Base-by-base conservation (phyloP, 2,329 filamentous ascomycete genomes). In the Cladosporium sp. region DNA sequence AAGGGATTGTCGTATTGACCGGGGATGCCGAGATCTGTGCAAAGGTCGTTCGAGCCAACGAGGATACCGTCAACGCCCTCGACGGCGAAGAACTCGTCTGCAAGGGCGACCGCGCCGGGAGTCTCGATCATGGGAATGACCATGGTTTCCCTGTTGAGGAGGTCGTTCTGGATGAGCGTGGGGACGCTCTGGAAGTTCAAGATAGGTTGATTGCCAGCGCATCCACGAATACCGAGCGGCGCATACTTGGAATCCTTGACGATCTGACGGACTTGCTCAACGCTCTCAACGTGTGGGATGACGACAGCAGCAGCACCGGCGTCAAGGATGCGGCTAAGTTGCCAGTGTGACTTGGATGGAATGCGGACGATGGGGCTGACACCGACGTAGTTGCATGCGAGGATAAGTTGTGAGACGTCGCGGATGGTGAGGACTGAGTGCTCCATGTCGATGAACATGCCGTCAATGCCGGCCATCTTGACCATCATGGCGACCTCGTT, bases 61-160 rank as follows among this genome's bases (percentile, higher is more conserved):
- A 83, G 71, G 0, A 83, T 69, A 1, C 72, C 77, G 66, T 83
- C 81, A 4, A 82, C 80, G 0, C 80, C 80, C 0, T 80, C 75
- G 0, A 81, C 66, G 0, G 78, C 78, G 1, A 77, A 73, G 37
- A 81, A 76, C 62, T 80, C 79, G 21, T 82, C 79, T 0, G 76
- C 78, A 11, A 76, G 68, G 21, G 78, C 78, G 1, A 81, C 72
- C 0, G 77, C 78, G 21, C 71, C 75, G 1, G 75, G 71, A 0
- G 79, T 81, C 68, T 81, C 79, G 44, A 81, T 78, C 79, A 81
- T 81, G 5, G 77, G 77, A n/a, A 80, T 79, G 5, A 80, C 69
- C 64, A 80, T 74, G 1, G 78, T 79, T 26, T 77, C 73, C 1
- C 67, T 57, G 59, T 80, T 80, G 29, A 76, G 62, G 2, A 78